Conservation (phyloP, 768 basidiomycete genomes). For the Antrodiella citrinella region DNA sequence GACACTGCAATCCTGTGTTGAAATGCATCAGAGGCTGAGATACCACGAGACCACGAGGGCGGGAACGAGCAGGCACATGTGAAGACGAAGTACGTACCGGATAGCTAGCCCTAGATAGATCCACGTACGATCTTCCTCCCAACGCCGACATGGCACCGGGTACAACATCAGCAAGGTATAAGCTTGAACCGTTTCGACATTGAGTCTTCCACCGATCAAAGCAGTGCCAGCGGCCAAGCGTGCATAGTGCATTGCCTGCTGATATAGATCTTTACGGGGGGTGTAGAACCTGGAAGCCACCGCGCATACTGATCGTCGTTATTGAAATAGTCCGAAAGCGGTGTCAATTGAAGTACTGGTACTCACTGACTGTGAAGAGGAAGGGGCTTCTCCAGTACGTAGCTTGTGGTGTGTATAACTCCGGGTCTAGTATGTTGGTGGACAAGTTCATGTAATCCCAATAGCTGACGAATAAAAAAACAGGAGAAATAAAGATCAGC, state of each 20-base stretch:
- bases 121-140: conserved; percentile 91
- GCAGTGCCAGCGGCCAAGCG: conserved; percentile 72
- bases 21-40: conserved; percentile 7
- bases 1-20: conserved; percentile 71
- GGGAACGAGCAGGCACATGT: too few species aligned
- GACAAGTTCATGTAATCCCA: conserved; percentile 77
- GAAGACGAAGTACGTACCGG: conserved; percentile 36
- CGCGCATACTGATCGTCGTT: conserved; percentile 57
- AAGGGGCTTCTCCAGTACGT: conserved; percentile 84
- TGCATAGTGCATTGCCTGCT: conserved; percentile 64
- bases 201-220: conserved; percentile 68
- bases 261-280: conserved; percentile 62
- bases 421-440: conserved; percentile 70
- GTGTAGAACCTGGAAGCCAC: conserved; percentile 78
- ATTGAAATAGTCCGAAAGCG: background rate
- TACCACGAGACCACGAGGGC: too few species aligned
- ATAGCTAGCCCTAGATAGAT: conserved; percentile 85
- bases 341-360: too few species aligned
- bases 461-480: conserved; percentile 35
- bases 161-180: conserved; percentile 77
- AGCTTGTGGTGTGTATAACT: conserved; percentile 75
- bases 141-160: conserved; percentile 64
- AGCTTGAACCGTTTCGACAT: conserved; percentile 78
- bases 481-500: background rate
- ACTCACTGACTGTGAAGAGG: conserved; percentile 84